Evolutionary conservation across 768 basidiomycete species (phyloP).

Genomic region (Sarcomyxa edulis): DNA sequence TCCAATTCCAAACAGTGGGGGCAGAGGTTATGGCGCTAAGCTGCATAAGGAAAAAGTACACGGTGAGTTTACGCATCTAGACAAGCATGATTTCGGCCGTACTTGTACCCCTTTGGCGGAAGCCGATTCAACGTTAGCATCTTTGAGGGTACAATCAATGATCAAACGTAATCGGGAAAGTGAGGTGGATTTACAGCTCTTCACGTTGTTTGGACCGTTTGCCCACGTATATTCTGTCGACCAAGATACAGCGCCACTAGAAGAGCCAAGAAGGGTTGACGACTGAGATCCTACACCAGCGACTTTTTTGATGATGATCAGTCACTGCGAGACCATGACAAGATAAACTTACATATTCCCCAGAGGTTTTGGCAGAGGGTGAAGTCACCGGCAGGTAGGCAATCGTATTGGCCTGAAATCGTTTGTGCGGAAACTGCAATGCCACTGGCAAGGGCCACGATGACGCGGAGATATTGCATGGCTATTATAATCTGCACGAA

Average conservation of each 20-base stretch:
- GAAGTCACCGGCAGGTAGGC: slow-evolving; percentile 39
- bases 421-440: slow-evolving; percentile 27
- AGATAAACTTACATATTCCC: slow-evolving; percentile 32
- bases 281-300: slow-evolving; percentile 43
- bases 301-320: slow-evolving; percentile 17
- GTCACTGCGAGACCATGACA: not conserved
- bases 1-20: slow-evolving; percentile 49
- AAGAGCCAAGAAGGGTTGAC: slow-evolving; percentile 37
- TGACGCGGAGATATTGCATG: too few species aligned
- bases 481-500: too few species aligned
- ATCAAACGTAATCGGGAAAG: not conserved
- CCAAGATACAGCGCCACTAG: slow-evolving; percentile 42
- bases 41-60: slow-evolving; percentile 16
- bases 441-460: slow-evolving; percentile 7
- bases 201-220: slow-evolving; percentile 44
- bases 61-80: not conserved
- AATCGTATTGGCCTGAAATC: slow-evolving; percentile 38
- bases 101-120: slow-evolving; percentile 46
- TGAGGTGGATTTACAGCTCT: slow-evolving; percentile 39
- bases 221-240: slow-evolving; percentile 50
- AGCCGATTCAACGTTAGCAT: slow-evolving; percentile 44
- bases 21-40: slow-evolving; percentile 35
- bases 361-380: slow-evolving; percentile 56
- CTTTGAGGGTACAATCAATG: slow-evolving; percentile 15
- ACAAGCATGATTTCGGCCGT: not conserved